Conservation (phyloP, 202 grass and related monocot genomes). For the Cymbopogon flexuosus region DNA sequence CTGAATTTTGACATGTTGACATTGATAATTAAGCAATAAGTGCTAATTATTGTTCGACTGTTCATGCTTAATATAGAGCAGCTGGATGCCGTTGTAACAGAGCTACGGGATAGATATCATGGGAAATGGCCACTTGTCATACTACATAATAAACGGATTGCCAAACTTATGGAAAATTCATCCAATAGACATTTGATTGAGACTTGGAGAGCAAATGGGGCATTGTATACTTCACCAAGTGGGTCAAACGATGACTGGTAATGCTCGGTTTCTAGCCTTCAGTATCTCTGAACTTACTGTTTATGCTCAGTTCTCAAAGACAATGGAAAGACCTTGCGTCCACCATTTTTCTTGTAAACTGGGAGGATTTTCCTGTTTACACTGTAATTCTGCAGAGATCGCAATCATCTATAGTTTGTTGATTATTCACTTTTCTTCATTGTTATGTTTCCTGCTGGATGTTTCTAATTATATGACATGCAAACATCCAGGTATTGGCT, state of each 20-base stretch:
- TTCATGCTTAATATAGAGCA: conserved; percentile 68
- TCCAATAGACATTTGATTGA: conserved; percentile 64
- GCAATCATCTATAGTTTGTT: not conserved
- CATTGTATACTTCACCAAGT: conserved; percentile 74
- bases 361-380: not conserved
- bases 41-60: conserved; percentile 26
- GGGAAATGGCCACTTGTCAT: conserved; percentile 79
- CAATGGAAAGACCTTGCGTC: not conserved
- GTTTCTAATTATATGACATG: conserved; percentile 12
- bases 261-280: conserved; percentile 5
- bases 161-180: conserved; percentile 63
- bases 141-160: conserved; percentile 66
- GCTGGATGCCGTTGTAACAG: conserved; percentile 73
- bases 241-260: conserved; percentile 96
- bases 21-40: not conserved
- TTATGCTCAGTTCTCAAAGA: not conserved
- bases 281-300: conserved; percentile 6
- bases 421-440: not conserved
- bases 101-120: conserved; percentile 47
- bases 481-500: conserved; percentile 73
- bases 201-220: conserved; percentile 64
- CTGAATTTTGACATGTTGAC: not conserved
- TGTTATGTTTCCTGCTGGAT: not conserved
- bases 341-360: not conserved
- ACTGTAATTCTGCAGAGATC: not conserved